Base-by-base conservation (phyloP, 2,329 filamentous ascomycete species). In the Claviceps pazoutovae region DNA sequence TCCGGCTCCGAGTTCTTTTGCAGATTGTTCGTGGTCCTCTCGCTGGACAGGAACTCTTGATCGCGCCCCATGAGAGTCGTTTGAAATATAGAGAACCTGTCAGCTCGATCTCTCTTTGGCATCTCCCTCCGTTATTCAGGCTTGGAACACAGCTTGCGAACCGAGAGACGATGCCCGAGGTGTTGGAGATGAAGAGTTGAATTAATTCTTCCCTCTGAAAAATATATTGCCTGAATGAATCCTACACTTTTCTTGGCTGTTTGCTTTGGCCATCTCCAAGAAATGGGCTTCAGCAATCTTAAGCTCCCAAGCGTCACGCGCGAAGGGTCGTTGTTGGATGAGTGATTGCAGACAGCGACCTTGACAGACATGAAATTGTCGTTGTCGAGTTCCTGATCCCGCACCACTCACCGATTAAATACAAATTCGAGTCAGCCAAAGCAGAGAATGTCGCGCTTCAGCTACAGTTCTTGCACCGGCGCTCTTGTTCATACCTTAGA, bases 401-500 rank as follows among this genome's bases (percentile, higher is more conserved):
- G 51, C 49, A 46, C 42, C 51, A 71, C 79, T 88, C 86, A 88
- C 82, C 74, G 82, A 88, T 85, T 60, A 90, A 91, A 89, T 74
- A 56, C 58, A 86, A 49, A 82, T 63, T 86, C 85, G 87, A 90
- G 86, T 90, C 75, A 82, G 79, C 80, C 84, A 86, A 79, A 80
- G 82, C 76, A 74, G 84, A 90, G 86, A 93, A 93, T 91, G 86
- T 83, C 81, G 87, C 86, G 73, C 76, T 83, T 75, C 79, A 83
- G 85, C 86, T 84, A 85, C 88, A 95, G 74, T 94, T 94, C 88
- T 89, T 81, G 78, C 82, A 82, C 82, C 82, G 84, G 86, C 86
- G 85, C 81, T 83, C 68, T 69, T 74, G 72, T 75, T 69, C 76
- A 79, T 79, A 75, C 74, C 68, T 14, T 54, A 51, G 59, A 71